Base-by-base conservation (phyloP, 1,284 basidiomycete genomes). In the Paramarasmius palmivorus region DNA sequence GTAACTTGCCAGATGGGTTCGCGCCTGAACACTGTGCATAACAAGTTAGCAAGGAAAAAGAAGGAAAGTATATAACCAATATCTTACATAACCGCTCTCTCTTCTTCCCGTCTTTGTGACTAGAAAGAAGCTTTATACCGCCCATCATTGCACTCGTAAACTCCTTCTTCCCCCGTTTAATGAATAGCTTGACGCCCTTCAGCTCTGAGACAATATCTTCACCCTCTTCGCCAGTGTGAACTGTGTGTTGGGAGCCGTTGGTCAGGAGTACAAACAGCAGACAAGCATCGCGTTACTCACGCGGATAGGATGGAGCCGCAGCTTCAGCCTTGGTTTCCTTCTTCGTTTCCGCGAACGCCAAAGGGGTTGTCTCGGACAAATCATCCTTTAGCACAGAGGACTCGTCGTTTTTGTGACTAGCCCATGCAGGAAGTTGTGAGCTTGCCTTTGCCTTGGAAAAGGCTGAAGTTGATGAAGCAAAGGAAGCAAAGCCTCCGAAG, bases 1-100 rank as follows among this genome's bases (percentile, higher is more conserved):
- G 83, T 80, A 2, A 86, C 81, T 61, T 87, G 81, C 73, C 82
- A 81, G 29, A 87, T 66, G 0, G 83, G 83, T 58, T 86, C 85
- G 4, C 85, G 79, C 15, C 84, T 80, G 68, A 87, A 86, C 12
- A 86, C 84, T 86, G 55, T n/a, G 20, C 51, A 22, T 32, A 32
- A 32, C 12, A 32, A 23, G 14, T 34, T n/a, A 45, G 23, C 5
- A 29, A 54, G 23, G 20, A 4, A 50, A 54, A 19, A 37, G 22
- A 19, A 38, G 26, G 12, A 29, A 23, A 49, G 20, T 17, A 52
- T 23, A 52, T 15, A 38, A n/a, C 32, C 26, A 52, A 41, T 36
- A 32, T 75, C 79, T 65, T 57, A 82, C 81, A 64, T 38, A 83
- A 54, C 20, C 81, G 72, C 56, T 79, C 72, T 15, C 69, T 66